These are phyloP conservation scores for Alternaria viburni DNA, from an alignment of 2,329 filamentous ascomycete species.

Conservation along the genomic window DNA sequence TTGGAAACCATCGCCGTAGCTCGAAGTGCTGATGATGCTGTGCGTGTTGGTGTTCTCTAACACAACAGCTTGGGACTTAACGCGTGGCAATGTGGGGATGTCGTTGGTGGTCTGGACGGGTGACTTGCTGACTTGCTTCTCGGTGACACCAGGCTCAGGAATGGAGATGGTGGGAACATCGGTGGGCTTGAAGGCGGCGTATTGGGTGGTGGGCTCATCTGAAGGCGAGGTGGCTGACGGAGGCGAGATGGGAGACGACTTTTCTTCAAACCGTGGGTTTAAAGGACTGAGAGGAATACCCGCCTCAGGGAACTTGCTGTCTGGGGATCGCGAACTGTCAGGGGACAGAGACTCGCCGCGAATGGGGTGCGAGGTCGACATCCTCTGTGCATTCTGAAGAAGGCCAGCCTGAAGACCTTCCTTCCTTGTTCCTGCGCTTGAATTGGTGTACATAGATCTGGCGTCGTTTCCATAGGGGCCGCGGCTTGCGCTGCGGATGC, in stretches of 20 bases:
- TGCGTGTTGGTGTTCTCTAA: slow-evolving; percentile 42
- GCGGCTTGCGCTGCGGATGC: slow-evolving; percentile 42
- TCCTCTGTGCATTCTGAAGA: slow-evolving; percentile 63
- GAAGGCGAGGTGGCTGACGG: slow-evolving; percentile 18
- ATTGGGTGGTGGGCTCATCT: slow-evolving; percentile 30
- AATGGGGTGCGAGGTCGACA: slow-evolving; percentile 62
- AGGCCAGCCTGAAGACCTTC: slow-evolving; percentile 58
- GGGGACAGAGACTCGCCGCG: slow-evolving; percentile 48
- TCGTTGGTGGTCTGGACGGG: slow-evolving; percentile 29
- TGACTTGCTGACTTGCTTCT: slow-evolving; percentile 32
- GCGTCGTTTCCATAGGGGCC: slow-evolving; percentile 44
- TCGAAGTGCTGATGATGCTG: slow-evolving; percentile 57
- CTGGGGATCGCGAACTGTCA: slow-evolving; percentile 36
- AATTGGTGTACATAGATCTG: slow-evolving; percentile 60
- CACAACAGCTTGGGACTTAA: slow-evolving; percentile 47
- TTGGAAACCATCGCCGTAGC: slow-evolving; percentile 63
- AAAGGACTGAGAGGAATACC: slow-evolving; percentile 36
- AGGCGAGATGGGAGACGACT: slow-evolving; percentile 9
- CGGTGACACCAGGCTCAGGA: slow-evolving; percentile 25
- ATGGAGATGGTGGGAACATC: slow-evolving; percentile 33
- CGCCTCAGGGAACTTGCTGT: slow-evolving; percentile 46
- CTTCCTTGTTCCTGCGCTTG: slow-evolving; percentile 54
- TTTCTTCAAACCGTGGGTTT: slow-evolving; percentile 33
- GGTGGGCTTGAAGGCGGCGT: slow-evolving; percentile 47
- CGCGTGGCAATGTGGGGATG: slow-evolving; percentile 29